Base-by-base conservation (phyloP, 2,329 filamentous ascomycete genomes). In the Ophiostoma australiae region DNA sequence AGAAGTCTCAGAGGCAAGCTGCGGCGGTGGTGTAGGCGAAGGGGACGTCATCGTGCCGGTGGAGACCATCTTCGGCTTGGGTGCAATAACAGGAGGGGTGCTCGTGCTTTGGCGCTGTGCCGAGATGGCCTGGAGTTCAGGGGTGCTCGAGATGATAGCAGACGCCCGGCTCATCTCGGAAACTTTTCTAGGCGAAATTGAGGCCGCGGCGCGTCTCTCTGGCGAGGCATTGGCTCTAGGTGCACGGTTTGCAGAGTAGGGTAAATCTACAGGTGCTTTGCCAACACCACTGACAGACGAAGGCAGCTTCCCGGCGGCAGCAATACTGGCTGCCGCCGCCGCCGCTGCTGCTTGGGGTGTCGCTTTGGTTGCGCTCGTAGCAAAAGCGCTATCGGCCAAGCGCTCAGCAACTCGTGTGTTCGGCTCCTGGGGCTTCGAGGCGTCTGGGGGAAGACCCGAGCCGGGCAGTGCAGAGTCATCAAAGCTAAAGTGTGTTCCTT, bases 311-410 rank as follows among this genome's bases (percentile, higher is more conserved):
- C 61, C 71, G 44, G 72, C 52, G 0, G 72, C 72, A 1, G 67
- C 67, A n/a, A 55, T 68, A 31, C 2, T 55, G 31, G 67, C 67
- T 8, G 72, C 70, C 4, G 72, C 72, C 6, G 70, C 70, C 0
- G 73, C 66, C 0, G 72, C 71, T 1, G 70, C 68, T 1, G 70
- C 71, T n/a, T 76, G 72, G 6, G 70, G 72, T 70, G 58, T 72
- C 73, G 73, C 52, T 75, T 77, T 55, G 72, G 65, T 41, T 77
- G 76, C 52, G 74, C 81, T 82, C 44, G 83, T 80, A 20, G 85
- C 87, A 79, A 98, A 97, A 0, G 90, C 93, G 77, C 97, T 90
- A 76, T 97, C 93, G 3, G 91, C 93, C 68, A 97, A 81, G 55
- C 90, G 90, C 76, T 93, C 89, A 0, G 90, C 87, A 10, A 95